Conservation (phyloP, 305 asterid genomes). For the Caryopteris hybrid region DNA sequence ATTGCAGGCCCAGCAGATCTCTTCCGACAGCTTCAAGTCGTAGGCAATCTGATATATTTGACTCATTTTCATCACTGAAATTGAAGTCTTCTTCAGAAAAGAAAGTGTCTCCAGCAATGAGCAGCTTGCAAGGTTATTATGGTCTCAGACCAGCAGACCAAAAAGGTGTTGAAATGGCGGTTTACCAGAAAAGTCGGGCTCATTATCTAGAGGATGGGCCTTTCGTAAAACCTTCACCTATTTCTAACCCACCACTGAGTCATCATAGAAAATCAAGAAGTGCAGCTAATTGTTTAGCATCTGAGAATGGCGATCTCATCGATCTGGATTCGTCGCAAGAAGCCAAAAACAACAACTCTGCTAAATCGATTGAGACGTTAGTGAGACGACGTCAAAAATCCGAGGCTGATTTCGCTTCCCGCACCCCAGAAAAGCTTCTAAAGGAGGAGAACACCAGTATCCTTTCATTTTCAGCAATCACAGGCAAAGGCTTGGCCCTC, state of each 20-base stretch:
- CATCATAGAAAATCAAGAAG: slow-evolving; percentile 67
- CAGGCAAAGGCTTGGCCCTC: slow-evolving; percentile 67
- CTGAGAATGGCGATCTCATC: slow-evolving; percentile 32
- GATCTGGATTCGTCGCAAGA: slow-evolving; percentile 29
- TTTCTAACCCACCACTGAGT: slow-evolving; percentile 41
- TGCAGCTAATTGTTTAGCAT: slow-evolving; percentile 46
- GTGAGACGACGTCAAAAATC: slow-evolving; percentile 58
- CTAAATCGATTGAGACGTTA: slow-evolving; percentile 46
- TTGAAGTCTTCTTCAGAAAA: slow-evolving; percentile 50
- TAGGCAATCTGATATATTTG: slow-evolving; percentile 67
- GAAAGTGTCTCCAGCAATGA: slow-evolving; percentile 60
- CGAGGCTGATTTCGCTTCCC: slow-evolving; percentile 42
- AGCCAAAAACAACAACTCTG: slow-evolving; percentile 31
- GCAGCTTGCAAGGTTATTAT: slow-evolving; percentile 57
- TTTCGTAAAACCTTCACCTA: slow-evolving; percentile 23
- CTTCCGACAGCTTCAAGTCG: slow-evolving; percentile 38
- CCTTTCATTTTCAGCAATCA: slow-evolving; percentile 42
- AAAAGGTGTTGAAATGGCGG: slow-evolving; percentile 52
- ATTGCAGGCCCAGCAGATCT: slow-evolving; percentile 58
- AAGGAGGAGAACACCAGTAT: slow-evolving; percentile 52
- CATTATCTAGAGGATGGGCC: slow-evolving; percentile 50
- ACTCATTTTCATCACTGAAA: slow-evolving; percentile 73
- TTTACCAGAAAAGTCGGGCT: slow-evolving; percentile 42
- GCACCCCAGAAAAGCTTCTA: slow-evolving; percentile 57
- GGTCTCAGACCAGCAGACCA: slow-evolving; percentile 43